These are phyloP conservation scores for Botryotinia globosa DNA, from an alignment of 2,329 filamentous ascomycete species.

Conservation along the genomic window DNA sequence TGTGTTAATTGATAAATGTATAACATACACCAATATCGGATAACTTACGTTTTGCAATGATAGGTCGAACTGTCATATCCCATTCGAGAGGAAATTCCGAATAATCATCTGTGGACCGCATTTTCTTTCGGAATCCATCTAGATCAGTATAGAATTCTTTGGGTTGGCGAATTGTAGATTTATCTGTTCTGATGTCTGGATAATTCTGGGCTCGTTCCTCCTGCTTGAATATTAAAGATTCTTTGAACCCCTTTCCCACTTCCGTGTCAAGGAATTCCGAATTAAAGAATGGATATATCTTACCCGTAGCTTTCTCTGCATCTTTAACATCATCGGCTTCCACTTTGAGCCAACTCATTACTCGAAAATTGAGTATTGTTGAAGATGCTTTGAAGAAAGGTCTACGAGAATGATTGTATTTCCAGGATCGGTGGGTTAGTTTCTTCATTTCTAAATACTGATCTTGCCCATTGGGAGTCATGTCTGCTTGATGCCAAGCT, in stretches of 20 bases:
- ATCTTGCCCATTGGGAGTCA: constrained; percentile 42
- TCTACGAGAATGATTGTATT: constrained; percentile 26
- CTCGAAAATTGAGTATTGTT: constrained; percentile 28
- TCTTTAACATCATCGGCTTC: constrained; percentile 35
- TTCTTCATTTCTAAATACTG: constrained; percentile 41
- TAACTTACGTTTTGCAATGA: constrained; percentile 41
- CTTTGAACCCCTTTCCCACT: constrained; percentile 38
- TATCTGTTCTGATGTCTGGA: constrained; percentile 41
- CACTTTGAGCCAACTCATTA: constrained; percentile 40
- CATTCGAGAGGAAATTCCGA: constrained; percentile 41
- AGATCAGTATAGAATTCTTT: constrained; percentile 40
- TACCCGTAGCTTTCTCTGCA: constrained; percentile 40
- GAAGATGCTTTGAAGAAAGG: constrained; percentile 25
- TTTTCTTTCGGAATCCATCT: constrained; percentile 21
- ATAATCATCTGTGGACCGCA: constrained; percentile 33
- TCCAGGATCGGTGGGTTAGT: constrained; percentile 39
- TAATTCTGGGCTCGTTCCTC: constrained; percentile 41
- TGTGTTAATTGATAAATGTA: background rate
- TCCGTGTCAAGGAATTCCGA: constrained; percentile 41
- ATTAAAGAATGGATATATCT: constrained; percentile 43
- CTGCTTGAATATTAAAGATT: constrained; percentile 43
- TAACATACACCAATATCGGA: background rate
- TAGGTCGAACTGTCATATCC: constrained; percentile 43
- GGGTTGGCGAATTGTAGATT: constrained; percentile 41
- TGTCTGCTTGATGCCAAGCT: constrained; percentile 45